Percentiles rank a stretch among this genome's conserved stretches.
Conservation (phyloP, 1,139 yeast genomes). For the Kodamaea plutei region DNA sequence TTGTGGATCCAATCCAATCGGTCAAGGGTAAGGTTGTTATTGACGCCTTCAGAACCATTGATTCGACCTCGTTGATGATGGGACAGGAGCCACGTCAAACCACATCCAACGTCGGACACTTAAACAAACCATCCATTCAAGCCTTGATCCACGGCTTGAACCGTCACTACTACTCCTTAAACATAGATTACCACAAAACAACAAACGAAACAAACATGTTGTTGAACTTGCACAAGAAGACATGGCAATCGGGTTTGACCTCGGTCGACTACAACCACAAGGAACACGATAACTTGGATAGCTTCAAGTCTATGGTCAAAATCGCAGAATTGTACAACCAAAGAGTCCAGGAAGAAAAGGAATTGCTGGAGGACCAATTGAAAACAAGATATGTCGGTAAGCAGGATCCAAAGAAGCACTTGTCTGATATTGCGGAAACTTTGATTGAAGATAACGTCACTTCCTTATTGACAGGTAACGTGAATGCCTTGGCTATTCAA, state of each 20-base stretch:
- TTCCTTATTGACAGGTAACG: slow-evolving; percentile 80
- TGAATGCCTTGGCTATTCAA: slow-evolving; percentile 79
- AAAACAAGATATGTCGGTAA: slow-evolving; percentile 96
- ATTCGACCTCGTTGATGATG: slow-evolving; percentile 84
- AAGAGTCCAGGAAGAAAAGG: slow-evolving; percentile 90
- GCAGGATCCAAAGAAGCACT: slow-evolving; percentile 97
- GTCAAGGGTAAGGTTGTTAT: slow-evolving; percentile 98
- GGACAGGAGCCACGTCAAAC: slow-evolving; percentile 98
- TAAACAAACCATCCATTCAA: slow-evolving; percentile 96
- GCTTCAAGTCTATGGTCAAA: slow-evolving; percentile 77
- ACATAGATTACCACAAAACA: slow-evolving; percentile 92
- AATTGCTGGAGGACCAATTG: slow-evolving; percentile 79
- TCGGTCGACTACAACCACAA: slow-evolving; percentile 74
- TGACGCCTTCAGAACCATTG: slow-evolving; percentile 95
- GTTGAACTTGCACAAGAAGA: slow-evolving; percentile 87
- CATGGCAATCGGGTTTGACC: slow-evolving; percentile 92
- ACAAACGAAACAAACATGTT: slow-evolving; percentile 92
- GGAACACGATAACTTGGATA: slow-evolving; percentile 70
- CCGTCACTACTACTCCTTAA: slow-evolving; percentile 93
- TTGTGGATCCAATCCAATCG: slow-evolving; percentile 95
- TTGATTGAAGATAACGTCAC: slow-evolving; percentile 88
- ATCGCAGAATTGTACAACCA: slow-evolving; percentile 88
- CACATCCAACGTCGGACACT: slow-evolving; percentile 90
- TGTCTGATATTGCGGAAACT: slow-evolving; percentile 81
- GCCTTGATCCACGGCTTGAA: slow-evolving; percentile 96